A percentile compares a stretch with the other conserved stretches of the same genome.
Evolutionary conservation across 75 land plant species (phyloP).

Genomic region (Selaginella tamariscina): DNA sequence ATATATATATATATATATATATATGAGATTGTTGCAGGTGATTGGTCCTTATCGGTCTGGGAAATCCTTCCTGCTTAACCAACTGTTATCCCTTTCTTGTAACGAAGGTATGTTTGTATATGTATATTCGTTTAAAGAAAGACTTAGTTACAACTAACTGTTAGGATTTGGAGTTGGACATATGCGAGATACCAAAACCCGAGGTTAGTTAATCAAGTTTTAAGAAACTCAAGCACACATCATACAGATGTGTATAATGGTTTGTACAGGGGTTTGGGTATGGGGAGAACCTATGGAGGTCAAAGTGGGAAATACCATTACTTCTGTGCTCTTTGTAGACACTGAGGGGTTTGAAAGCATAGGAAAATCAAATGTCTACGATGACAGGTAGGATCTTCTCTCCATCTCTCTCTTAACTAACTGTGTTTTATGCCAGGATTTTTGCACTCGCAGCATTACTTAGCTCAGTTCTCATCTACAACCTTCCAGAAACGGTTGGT

Average conservation of each 20-base stretch:
- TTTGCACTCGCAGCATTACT: conserved; percentile 74
- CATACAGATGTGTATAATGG: background rate
- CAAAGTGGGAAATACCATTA: conserved; percentile 45
- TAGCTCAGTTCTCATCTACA: conserved; percentile 83
- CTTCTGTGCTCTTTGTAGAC: conserved; percentile 69
- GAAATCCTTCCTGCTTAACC: conserved; percentile 79
- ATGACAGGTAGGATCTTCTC: conserved; percentile 47
- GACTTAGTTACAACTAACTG: background rate
- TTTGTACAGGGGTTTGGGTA: conserved; percentile 66
- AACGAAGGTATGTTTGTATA: conserved; percentile 56
- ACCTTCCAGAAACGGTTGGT: conserved; percentile 83
- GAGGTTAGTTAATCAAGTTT: conserved; percentile 32
- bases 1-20: too few species aligned
- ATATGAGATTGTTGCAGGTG: conserved; percentile 35
- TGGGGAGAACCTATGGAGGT: conserved; percentile 67
- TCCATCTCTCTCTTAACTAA: too few species aligned
- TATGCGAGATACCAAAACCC: conserved; percentile 87
- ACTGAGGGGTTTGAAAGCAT: conserved; percentile 90
- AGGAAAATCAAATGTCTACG: conserved; percentile 88
- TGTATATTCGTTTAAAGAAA: too few species aligned
- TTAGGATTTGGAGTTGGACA: conserved; percentile 89
- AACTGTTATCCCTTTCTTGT: conserved; percentile 74
- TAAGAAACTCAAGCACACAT: background rate
- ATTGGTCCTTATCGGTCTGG: conserved; percentile 95
- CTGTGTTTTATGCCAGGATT: conserved; percentile 33